Conservation (phyloP, 2,329 filamentous ascomycete species). For the Claviceps cyperi region DNA sequence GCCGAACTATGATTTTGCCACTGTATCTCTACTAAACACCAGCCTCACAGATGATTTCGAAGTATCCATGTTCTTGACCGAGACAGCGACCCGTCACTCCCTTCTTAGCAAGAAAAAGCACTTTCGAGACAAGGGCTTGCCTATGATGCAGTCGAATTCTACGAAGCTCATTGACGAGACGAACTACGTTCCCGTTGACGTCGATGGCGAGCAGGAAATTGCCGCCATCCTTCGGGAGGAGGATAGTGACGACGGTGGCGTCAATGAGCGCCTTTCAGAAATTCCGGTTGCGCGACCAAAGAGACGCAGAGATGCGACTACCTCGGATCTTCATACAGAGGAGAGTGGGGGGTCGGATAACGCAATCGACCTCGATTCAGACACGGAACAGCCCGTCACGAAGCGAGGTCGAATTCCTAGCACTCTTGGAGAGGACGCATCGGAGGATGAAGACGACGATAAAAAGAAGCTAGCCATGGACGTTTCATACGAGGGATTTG, state of each 20-base stretch:
- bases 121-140: slow-evolving; percentile 44
- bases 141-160: slow-evolving; percentile 45
- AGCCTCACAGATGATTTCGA: slow-evolving; percentile 69
- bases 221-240: slow-evolving; percentile 30
- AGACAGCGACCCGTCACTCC: slow-evolving; percentile 72
- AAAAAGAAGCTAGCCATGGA: slow-evolving; percentile 85
- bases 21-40: not conserved
- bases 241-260: slow-evolving; percentile 26
- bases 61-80: slow-evolving; percentile 83
- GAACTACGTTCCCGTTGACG: slow-evolving; percentile 38
- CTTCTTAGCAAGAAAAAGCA: slow-evolving; percentile 75
- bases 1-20: not conserved
- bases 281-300: slow-evolving; percentile 19
- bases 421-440: slow-evolving; percentile 14
- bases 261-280: slow-evolving; percentile 16
- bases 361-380: slow-evolving; percentile 24
- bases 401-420: slow-evolving; percentile 28
- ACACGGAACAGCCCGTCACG: slow-evolving; percentile 25
- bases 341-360: slow-evolving; percentile 19
- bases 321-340: slow-evolving; percentile 16
- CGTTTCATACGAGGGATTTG: slow-evolving; percentile 87
- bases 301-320: slow-evolving; percentile 13
- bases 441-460: slow-evolving; percentile 43
- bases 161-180: slow-evolving; percentile 43
- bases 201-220: slow-evolving; percentile 12